Base-by-base conservation (phyloP, 75 land plant species). In the Ceratopteris richardii region DNA sequence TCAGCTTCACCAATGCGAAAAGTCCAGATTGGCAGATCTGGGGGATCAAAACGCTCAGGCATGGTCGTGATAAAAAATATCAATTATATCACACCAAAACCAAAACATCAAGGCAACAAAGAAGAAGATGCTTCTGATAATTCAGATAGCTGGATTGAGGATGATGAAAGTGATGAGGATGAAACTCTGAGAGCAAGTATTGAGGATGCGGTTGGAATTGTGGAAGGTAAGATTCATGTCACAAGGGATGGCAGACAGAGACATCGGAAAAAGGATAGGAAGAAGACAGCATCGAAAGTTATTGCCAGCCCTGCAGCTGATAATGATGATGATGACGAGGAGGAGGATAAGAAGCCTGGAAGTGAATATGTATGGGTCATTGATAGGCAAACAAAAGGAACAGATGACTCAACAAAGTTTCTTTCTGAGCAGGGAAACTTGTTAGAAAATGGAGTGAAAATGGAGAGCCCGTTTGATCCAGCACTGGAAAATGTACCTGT, bases 11-110 rank as follows among this genome's bases (percentile, higher is more conserved):
- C 80, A 31, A 58, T 53, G 62, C 63, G 78, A 44, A 77, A 44
- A 52, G 71, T 73, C n/a, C 71, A 80, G 58, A 63, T 62, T 63
- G 73, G 83, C 11, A 78, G 76, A 25, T 66, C 77, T 29, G 77
- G 82, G 39, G 77, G 82, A 31, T 71, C 65, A 54, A 87, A 80
- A 56, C 63, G 78, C 21, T 70, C 90, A 29, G 83, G 87, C 9
- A 54, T 64, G 51, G 87, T 87, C 46, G 88, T 95, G 7, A 86
- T 90, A 52, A 75, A 83, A 20, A 90, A 90, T 66, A 79, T 95
- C 20, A 95, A 90, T 50, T 90, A 94, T 57, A 75, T 83, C 12
- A 67, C 88, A 64, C 63, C 90, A 19, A 77, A 80, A 28, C 47
- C 63, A 51, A 44, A 54, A 33, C 57, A 68, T 43, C 39, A 54